These are phyloP conservation scores for Colletotrichum sp. DNA, from an alignment of 2,329 filamentous ascomycete species.

Conservation along the genomic window DNA sequence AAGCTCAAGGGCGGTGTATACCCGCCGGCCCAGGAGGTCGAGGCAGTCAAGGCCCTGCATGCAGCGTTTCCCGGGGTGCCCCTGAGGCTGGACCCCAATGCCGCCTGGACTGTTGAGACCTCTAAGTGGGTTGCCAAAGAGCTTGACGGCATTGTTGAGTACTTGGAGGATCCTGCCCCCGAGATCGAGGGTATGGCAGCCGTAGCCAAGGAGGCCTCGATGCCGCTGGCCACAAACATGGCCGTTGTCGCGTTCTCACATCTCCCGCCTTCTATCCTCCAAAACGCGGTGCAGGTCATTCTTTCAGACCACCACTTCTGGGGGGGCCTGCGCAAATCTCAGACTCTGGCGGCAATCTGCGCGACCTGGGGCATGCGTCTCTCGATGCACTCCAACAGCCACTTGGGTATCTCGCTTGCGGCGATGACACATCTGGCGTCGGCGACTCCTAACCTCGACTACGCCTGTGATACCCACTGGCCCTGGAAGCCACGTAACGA, in stretches of 20 bases:
- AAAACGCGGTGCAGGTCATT: conserved; percentile 44
- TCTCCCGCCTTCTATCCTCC: conserved; percentile 39
- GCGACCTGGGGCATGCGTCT: conserved; percentile 43
- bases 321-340: conserved; percentile 45
- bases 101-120: conserved; percentile 43
- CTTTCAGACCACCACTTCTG: conserved; percentile 48
- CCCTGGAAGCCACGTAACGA: conserved; percentile 48
- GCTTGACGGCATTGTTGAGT: conserved; percentile 39
- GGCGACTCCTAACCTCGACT: conserved; percentile 44
- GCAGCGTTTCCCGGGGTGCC: conserved; percentile 40
- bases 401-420: conserved; percentile 45
- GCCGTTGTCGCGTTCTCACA: conserved; percentile 45
- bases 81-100: conserved; percentile 41
- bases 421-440: conserved; percentile 48
- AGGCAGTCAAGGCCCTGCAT: conserved; percentile 40
- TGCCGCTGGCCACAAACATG: conserved; percentile 49
- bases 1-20: conserved; percentile 49
- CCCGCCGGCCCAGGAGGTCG: conserved; percentile 41
- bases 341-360: conserved; percentile 41
- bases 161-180: conserved; percentile 43
- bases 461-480: conserved; percentile 49
- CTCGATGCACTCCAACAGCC: conserved; percentile 49
- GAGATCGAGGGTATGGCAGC: conserved; percentile 48
- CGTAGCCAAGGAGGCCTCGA: conserved; percentile 41
- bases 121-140: conserved; percentile 44